Base-by-base conservation (phyloP, 140 eudicot genomes). In the Senecio squalidus region DNA sequence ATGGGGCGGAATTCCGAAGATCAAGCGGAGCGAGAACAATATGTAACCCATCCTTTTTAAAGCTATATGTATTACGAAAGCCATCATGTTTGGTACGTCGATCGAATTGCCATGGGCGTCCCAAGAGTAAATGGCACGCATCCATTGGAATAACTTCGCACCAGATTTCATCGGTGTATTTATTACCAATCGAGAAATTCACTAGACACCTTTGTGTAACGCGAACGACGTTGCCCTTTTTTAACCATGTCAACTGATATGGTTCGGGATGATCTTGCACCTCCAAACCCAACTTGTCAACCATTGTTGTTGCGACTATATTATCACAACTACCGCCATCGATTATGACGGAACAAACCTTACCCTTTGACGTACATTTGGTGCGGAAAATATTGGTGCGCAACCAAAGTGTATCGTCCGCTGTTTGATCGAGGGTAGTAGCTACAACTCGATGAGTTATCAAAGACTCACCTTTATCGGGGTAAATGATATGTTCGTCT, bases 321-420 rank as follows among this genome's bases (percentile, higher is more conserved):
- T 45, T 45, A 22, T 45, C 51, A 14, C 50, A 45, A 45, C 51
- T 45, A n/a, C 51, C 51, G 22, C 51, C 51, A 45, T 45, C 51
- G 22, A 45, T 18, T n/a, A 45, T 16, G 2, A 45, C 7, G 3
- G 22, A n/a, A 9, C 51, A 45, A 15, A 45, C 51, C n/a, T 45
- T 45, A 4, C 51, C 51, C n/a, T 45, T 45, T 0, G 51, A 5
- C 0, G 51, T 45, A 16, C 51, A 45, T 9, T 45, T 15, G 6
- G 51, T 0, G 6, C 51, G 51, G 9, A 45, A 45, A 45, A 45
- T 45, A 14, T 45, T 45, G 16, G 13, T 45, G 1, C 51, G 51
- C 5, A 45, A 9, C 51, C 51, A 45, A 0, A 3, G 21, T 5
- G 51, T 45, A 16, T 45, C 51, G 51, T 45, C 51, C 10, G 7